phyloP scores from a whole-genome alignment of 2,329 filamentous ascomycete genomes.

The Lecanicillium sp. region DNA sequence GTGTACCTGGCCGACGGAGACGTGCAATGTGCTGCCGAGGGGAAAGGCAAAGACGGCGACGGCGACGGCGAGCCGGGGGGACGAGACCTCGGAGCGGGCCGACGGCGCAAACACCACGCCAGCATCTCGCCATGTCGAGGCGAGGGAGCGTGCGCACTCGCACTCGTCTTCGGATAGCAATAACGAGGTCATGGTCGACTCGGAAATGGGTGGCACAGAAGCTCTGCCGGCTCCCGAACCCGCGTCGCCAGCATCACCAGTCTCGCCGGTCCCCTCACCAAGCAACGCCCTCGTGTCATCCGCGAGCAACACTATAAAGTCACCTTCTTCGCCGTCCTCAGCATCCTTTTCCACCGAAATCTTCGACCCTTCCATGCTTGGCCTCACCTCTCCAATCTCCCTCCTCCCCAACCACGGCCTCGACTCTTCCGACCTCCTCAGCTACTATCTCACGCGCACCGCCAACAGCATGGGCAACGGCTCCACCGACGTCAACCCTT shows the following conservation, averaged over 20 bases:
- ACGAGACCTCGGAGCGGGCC: not conserved
- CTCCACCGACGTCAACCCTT: conserved; percentile 39
- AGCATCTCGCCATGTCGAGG: not conserved
- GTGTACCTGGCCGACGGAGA: conserved; percentile 40
- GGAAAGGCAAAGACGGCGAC: conserved; percentile 4
- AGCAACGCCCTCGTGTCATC: too few species aligned
- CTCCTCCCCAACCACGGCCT: conserved; percentile 16
- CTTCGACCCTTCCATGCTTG: too few species aligned
- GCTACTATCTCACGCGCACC: conserved; percentile 39
- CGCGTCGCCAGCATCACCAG: not conserved
- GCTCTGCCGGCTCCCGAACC: not conserved
- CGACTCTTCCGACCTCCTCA: conserved; percentile 31
- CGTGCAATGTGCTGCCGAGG: conserved; percentile 7
- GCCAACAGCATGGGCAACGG: conserved; percentile 43
- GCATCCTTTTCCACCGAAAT: too few species aligned
- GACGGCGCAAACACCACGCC: not conserved
- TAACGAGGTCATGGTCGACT: not conserved
- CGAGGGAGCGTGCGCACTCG: not conserved
- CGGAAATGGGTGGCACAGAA: not conserved
- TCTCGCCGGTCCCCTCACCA: not conserved
- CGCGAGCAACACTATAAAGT: not conserved
- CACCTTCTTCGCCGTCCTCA: not conserved
- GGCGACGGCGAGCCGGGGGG: not conserved
- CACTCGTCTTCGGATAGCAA: conserved; percentile 9
- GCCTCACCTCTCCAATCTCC: conserved; percentile 23